phyloP scores from a whole-genome alignment of 1,284 basidiomycete species.

The Caloboletus firmus region DNA sequence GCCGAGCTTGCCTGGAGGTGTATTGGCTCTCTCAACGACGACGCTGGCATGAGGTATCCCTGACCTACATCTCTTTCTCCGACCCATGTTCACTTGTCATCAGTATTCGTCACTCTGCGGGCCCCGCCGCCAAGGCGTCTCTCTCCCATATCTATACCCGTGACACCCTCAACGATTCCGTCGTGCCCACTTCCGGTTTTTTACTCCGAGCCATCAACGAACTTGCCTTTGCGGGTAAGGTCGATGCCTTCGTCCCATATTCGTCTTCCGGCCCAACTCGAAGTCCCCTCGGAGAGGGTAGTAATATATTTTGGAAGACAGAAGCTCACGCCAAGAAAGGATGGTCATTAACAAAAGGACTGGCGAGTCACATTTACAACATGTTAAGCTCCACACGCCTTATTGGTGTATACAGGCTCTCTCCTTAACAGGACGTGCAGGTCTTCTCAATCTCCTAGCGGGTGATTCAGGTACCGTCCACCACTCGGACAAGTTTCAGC shows the following conservation, averaged over 20 bases:
- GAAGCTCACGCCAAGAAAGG: conserved; percentile 69
- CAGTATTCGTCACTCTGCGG: conserved; percentile 83
- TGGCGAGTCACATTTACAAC: conserved; percentile 44
- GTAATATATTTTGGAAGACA: conserved; percentile 71
- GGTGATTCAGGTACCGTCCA: conserved; percentile 40
- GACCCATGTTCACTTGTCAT: conserved; percentile 9
- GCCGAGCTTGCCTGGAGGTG: conserved; percentile 83
- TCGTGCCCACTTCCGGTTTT: conserved; percentile 31
- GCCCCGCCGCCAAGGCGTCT: conserved; percentile 80
- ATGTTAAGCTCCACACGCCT: background rate
- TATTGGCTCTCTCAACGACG: conserved; percentile 66
- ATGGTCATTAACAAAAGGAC: conserved; percentile 53
- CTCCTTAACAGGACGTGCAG: conserved; percentile 63
- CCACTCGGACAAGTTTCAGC: conserved; percentile 87
- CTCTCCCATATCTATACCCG: conserved; percentile 76
- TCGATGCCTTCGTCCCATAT: conserved; percentile 17
- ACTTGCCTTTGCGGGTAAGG: conserved; percentile 22
- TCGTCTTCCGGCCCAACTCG: conserved; percentile 26
- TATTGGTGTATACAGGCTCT: conserved; percentile 47
- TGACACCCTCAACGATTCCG: conserved; percentile 80
- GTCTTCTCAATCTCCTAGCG: conserved; percentile 58
- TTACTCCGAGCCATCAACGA: conserved; percentile 27
- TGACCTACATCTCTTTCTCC: background rate
- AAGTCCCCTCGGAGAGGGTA: conserved; percentile 49
- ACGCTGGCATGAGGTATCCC: conserved; percentile 77